These are phyloP conservation scores for Carex kokanica DNA, from an alignment of 176 grass and related monocot genomes.

Conservation along the genomic window DNA sequence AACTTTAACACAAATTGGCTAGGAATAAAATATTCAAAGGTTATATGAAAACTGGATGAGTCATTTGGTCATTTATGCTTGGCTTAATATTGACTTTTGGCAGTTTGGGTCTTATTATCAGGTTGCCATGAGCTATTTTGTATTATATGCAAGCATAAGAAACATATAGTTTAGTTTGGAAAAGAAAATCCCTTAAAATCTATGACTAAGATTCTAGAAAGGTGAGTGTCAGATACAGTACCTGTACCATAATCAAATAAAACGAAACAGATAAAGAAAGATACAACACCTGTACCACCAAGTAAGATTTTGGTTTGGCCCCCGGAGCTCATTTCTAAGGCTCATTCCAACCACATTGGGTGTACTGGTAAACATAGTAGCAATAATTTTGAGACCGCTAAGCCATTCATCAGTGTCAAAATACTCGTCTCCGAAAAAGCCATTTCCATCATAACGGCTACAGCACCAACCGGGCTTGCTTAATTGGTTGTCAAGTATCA, in stretches of 20 bases:
- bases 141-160: no score
- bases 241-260: constrained; percentile 7
- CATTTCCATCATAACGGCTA: constrained; percentile 58
- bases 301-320: constrained; percentile 64
- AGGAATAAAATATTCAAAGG: not conserved
- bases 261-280: no score
- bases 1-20: not conserved
- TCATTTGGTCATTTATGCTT: not conserved
- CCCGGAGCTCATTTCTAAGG: constrained; percentile 83
- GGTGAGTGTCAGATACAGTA: constrained; percentile 20
- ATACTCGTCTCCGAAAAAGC: constrained; percentile 88
- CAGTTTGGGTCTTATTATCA: no score
- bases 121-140: no score
- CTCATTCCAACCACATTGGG: constrained; percentile 87
- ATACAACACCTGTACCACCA: constrained; percentile 54
- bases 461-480: constrained; percentile 87
- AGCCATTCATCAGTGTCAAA: constrained; percentile 90
- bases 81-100: not conserved
- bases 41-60: not conserved
- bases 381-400: constrained; percentile 59
- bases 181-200: not conserved
- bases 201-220: not conserved
- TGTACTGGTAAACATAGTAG: constrained; percentile 57
- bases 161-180: not conserved
- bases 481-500: constrained; percentile 98